Conservation (phyloP, 371 early-diverging fungal species). For the Mortierella sp. region DNA sequence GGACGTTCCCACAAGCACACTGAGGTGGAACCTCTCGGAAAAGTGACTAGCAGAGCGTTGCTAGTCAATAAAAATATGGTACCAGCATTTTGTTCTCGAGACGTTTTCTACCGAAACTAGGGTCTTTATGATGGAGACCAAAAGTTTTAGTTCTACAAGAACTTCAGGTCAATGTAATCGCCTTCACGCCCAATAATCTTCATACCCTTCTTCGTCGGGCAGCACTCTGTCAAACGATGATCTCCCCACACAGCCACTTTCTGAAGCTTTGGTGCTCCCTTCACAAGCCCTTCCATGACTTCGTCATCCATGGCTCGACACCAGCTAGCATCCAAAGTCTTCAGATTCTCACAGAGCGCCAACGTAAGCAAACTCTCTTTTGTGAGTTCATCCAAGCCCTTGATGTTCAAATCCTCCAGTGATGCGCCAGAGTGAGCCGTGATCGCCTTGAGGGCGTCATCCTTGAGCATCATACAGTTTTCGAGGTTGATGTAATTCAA, state of each 20-base stretch:
- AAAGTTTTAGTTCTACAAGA: conserved; percentile 22
- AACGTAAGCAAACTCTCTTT: conserved; percentile 62
- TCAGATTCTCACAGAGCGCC: conserved; percentile 59
- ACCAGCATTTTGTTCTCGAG: too few relatives aligned
- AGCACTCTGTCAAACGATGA: conserved; percentile 66
- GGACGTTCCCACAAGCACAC: too few relatives aligned
- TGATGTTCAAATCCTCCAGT: conserved; percentile 67
- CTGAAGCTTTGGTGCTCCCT: conserved; percentile 57
- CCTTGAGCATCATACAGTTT: conserved; percentile 66
- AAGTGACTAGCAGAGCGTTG: too few relatives aligned
- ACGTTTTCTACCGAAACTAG: too few relatives aligned
- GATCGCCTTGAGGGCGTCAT: conserved; percentile 67
- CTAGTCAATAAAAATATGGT: too few relatives aligned
- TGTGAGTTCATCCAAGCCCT: conserved; percentile 80
- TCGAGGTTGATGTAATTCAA: conserved; percentile 63
- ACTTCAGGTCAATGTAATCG: conserved; percentile 52
- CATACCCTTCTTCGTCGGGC: conserved; percentile 62
- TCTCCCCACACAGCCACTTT: conserved; percentile 80
- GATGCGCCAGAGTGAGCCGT: conserved; percentile 68
- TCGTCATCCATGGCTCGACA: conserved; percentile 79
- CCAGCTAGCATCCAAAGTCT: conserved; percentile 76
- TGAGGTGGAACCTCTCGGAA: too few relatives aligned
- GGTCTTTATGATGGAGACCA: too few relatives aligned
- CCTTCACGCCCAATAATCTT: conserved; percentile 68
- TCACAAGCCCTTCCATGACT: conserved; percentile 65